These are phyloP conservation scores for Russula sp. DNA, from an alignment of 768 basidiomycete genomes.

Conservation along the genomic window DNA sequence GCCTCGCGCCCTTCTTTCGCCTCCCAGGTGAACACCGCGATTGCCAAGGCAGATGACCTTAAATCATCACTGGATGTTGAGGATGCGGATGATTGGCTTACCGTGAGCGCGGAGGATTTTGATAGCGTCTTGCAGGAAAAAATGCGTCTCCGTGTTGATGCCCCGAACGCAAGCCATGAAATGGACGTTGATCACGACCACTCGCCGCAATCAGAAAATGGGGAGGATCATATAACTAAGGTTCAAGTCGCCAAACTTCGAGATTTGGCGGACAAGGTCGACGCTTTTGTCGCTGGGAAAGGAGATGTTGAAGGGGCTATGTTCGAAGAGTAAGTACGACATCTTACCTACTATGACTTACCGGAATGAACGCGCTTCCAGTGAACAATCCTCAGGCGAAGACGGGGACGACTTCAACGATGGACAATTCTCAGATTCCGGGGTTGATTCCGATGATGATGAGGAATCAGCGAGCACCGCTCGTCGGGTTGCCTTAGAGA, in stretches of 20 bases:
- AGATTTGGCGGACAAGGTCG: constrained; percentile 76
- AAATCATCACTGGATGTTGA: constrained; percentile 38
- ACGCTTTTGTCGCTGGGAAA: constrained; percentile 83
- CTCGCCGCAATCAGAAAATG: constrained; percentile 24
- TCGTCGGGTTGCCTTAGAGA: constrained; percentile 63
- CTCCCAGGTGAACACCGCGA: constrained; percentile 55
- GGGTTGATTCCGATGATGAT: constrained; percentile 18
- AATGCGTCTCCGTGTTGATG: constrained; percentile 16
- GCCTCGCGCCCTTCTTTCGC: constrained; percentile 71
- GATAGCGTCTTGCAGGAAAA: constrained; percentile 60
- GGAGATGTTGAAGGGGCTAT: constrained; percentile 84
- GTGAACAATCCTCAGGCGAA: constrained; percentile 36
- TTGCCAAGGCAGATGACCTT: constrained; percentile 37
- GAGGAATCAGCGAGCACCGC: constrained; percentile 29
- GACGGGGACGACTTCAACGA: constrained; percentile 46
- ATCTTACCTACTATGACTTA: neutral
- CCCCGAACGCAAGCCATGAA: constrained; percentile 23
- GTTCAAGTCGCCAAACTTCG: constrained; percentile 65
- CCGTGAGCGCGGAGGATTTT: constrained; percentile 64
- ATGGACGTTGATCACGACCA: constrained; percentile 50
- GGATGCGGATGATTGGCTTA: constrained; percentile 82
- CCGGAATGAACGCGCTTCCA: constrained; percentile 24
- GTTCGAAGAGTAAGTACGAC: constrained; percentile 72
- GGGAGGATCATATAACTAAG: constrained; percentile 47
- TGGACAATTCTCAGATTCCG: constrained; percentile 35